Conservation (phyloP, 371 early-diverging fungal genomes). For the Mortierella sp. region DNA sequence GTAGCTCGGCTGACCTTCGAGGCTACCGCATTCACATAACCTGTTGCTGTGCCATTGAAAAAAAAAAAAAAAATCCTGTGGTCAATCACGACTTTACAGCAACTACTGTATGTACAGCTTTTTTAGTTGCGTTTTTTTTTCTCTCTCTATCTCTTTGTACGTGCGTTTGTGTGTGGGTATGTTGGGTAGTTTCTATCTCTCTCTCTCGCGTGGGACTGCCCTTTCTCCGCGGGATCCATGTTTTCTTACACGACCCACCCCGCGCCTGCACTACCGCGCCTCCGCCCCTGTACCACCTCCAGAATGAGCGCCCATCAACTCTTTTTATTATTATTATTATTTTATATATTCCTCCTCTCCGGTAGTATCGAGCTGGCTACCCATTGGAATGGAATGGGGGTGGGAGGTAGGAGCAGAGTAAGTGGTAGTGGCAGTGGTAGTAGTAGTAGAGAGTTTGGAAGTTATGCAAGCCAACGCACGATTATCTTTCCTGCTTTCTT, state of each 20-base stretch:
- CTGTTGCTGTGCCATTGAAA: neutral
- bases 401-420: too few species aligned
- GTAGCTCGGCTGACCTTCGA: neutral
- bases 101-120: too few species aligned
- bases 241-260: neutral
- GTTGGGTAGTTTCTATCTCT: neutral
- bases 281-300: neutral
- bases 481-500: too few species aligned
- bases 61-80: neutral
- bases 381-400: too few species aligned
- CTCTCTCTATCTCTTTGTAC: neutral
- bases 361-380: too few species aligned
- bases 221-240: neutral
- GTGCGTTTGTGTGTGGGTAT: too few species aligned
- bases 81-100: too few species aligned
- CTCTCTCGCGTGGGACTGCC: neutral
- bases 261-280: neutral
- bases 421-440: too few species aligned
- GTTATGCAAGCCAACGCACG: too few species aligned
- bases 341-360: neutral
- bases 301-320: neutral
- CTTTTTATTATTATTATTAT: slow-evolving; percentile 1
- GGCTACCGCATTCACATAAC: neutral
- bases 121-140: neutral
- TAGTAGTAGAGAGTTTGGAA: too few species aligned